A percentile compares a stretch with the other conserved stretches of the same genome.
Conservation (phyloP, 23 red algal genomes). For the Porphyridium purpureum region DNA sequence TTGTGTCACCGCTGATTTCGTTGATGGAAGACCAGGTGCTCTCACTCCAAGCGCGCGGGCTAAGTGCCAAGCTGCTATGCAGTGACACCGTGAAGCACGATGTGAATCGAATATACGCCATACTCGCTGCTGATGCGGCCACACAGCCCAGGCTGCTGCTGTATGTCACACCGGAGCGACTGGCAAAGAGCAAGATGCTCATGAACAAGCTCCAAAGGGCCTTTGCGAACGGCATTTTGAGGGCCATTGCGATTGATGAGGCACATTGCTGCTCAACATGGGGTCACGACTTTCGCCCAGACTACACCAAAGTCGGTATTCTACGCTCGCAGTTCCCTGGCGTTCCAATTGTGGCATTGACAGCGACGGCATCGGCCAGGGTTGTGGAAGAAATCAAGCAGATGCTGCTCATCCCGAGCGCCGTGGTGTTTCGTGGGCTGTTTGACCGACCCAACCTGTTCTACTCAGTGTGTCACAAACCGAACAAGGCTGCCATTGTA, state of each 20-base stretch:
- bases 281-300: slow-evolving; percentile 88
- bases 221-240: slow-evolving; percentile 20
- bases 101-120: slow-evolving; percentile 14
- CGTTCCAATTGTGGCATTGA: slow-evolving; percentile 70
- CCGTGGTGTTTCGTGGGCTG: slow-evolving; percentile 32
- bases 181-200: slow-evolving; percentile 29
- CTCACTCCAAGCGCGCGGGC: slow-evolving; percentile 7
- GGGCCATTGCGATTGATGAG: slow-evolving; percentile 63
- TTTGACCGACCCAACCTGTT: slow-evolving; percentile 76
- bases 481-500: slow-evolving; percentile 29
- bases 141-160: slow-evolving; percentile 17
- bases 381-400: slow-evolving; percentile 52
- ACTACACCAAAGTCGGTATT: slow-evolving; percentile 63
- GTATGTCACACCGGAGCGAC: slow-evolving; percentile 80
- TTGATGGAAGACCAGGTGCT: slow-evolving; percentile 70
- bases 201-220: slow-evolving; percentile 24
- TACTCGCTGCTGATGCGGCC: slow-evolving; percentile 7
- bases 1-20: slow-evolving; percentile 77
- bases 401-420: slow-evolving; percentile 28
- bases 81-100: slow-evolving; percentile 15
- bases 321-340: slow-evolving; percentile 31
- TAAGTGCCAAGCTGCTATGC: slow-evolving; percentile 33
- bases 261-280: slow-evolving; percentile 73
- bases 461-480: slow-evolving; percentile 50
- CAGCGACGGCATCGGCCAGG: slow-evolving; percentile 41